Evolutionary conservation across 805 yeast species (phyloP).

Genomic region (Pichia gijzeniarum): DNA sequence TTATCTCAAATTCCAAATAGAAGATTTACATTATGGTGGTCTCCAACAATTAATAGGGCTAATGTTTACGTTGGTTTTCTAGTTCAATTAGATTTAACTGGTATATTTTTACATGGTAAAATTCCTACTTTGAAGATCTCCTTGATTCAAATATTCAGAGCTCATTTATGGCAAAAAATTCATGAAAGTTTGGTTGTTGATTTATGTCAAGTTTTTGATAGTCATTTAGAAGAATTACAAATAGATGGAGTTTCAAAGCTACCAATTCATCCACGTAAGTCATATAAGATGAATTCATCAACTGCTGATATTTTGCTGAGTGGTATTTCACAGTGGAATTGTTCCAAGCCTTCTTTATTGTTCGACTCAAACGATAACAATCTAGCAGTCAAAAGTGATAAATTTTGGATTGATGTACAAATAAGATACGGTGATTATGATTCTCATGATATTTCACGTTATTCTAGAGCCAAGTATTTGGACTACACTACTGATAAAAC

Average conservation of each 20-base stretch:
- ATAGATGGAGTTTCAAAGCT: constrained; percentile 85
- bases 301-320: constrained; percentile 82
- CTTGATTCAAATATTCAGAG: constrained; percentile 90
- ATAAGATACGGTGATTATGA: constrained; percentile 95
- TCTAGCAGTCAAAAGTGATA: constrained; percentile 52
- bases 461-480: constrained; percentile 84
- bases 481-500: constrained; percentile 88
- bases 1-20: constrained; percentile 96
- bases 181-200: constrained; percentile 95
- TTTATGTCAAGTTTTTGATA: constrained; percentile 84
- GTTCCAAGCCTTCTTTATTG: constrained; percentile 73
- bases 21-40: constrained; percentile 98
- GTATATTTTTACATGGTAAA: constrained; percentile 94
- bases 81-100: constrained; percentile 93
- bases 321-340: constrained; percentile 76
- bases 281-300: constrained; percentile 94
- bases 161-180: constrained; percentile 98
- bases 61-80: constrained; percentile 96
- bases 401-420: constrained; percentile 94
- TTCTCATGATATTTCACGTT: constrained; percentile 92
- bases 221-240: constrained; percentile 74
- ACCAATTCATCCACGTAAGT: constrained; percentile 93
- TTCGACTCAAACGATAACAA: constrained; percentile 62
- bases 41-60: constrained; percentile 97
- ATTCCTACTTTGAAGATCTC: constrained; percentile 96